Evolutionary conservation across 1,139 yeast species (phyloP), one percentile per base, ranked within the genome.

Genomic region (Pneumocystis canis): DNA sequence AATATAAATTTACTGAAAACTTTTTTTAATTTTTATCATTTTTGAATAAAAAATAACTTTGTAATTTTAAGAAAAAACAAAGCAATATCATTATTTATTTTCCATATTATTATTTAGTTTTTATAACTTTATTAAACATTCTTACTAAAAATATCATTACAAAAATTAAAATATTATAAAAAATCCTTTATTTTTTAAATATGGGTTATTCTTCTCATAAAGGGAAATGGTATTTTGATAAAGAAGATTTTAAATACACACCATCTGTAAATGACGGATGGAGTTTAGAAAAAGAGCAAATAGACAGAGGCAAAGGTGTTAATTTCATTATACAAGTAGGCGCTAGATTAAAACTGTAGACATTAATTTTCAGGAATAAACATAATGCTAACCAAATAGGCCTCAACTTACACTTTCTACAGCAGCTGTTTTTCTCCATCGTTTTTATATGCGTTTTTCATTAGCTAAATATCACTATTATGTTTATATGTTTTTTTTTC

Each of bases 381-480:
- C n/a, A 20, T 3, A 30, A 33, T 35, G 1, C 41, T 35, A 57
- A 35, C 14, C 14, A 28, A 40, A 4, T 35, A 62, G 63, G 30
- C 81, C 83, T 2, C 74, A 79, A 59, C 75, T 77, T 62, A 78
- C 82, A 16, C 74, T 80, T 0, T 73, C 78, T 66, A 77, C 81
- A 1, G 83, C 83, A 0, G 70, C 80, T n/a, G 73, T 73, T 25
- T 78, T 75, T 65, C 73, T 80, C 63, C 84, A 81, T 65, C 72
- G 84, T 62, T 81, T 79, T 70, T 81, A 79, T 68, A 75, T 79
- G 76, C 72, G 81, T 57, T 71, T 73, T 63, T 75, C 79, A 30
- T 66, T 79, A 58, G 71, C 71, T 59, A 70, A 72, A 54, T 73
- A 72, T 66, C 83, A 80, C 66, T 72, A 72, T 61, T 77, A 75